Conservation (phyloP, 768 basidiomycete genomes). For the Russula virescens region DNA sequence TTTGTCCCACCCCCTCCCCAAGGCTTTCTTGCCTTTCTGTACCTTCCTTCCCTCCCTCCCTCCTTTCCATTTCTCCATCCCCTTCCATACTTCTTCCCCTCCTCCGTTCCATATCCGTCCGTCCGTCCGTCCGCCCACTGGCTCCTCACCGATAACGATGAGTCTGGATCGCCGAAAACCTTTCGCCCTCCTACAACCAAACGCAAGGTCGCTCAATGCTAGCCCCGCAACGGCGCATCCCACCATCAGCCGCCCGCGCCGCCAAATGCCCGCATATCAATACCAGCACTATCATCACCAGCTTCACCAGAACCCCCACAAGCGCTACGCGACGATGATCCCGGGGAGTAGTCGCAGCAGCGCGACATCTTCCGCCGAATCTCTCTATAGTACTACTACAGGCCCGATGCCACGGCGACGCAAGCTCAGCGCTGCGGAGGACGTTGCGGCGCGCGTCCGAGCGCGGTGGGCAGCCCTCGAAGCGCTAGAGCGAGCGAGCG, state of each 20-base stretch:
- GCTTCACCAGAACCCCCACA: conserved; percentile 8
- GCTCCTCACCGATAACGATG: neutral
- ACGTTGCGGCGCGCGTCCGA: conserved; percentile 20
- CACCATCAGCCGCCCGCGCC: conserved; percentile 16
- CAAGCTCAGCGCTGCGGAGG: conserved; percentile 22
- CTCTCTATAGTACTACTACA: conserved; percentile 1
- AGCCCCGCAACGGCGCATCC: neutral
- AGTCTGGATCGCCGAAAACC: conserved; percentile 18
- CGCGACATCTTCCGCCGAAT: conserved; percentile 19
- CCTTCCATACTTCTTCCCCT: neutral
- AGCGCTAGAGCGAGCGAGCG: conserved; percentile 12
- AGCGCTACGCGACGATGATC: conserved; percentile 19
- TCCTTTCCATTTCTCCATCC: neutral
- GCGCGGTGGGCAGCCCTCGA: conserved; percentile 23
- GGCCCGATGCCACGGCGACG: conserved; percentile 13
- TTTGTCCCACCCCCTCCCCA: conserved; percentile 4
- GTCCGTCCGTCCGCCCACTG: no score
- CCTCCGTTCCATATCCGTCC: no score
- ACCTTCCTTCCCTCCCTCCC: neutral
- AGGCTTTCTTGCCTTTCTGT: conserved; percentile 1
- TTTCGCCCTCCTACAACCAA: conserved; percentile 9
- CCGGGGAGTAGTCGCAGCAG: conserved; percentile 19
- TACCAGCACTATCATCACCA: conserved; percentile 5
- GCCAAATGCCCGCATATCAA: conserved; percentile 10
- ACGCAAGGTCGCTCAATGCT: neutral